Percentiles rank a stretch among this genome's conserved stretches.
Conservation (phyloP, 2,329 filamentous ascomycete species). For the Alternaria brassicicola region DNA sequence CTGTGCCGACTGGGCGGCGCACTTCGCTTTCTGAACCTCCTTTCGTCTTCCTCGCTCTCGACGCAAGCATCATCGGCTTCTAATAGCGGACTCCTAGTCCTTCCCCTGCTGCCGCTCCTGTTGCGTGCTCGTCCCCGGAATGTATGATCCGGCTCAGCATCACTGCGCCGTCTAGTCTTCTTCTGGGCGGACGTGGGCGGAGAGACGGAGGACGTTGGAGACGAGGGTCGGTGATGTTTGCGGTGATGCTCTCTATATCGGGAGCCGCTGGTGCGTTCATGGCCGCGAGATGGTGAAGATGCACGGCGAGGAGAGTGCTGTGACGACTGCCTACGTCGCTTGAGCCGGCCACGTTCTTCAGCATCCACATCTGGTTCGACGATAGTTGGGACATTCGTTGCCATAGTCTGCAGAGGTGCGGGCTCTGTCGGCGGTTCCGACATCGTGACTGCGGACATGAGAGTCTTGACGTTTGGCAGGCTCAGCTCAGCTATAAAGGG, state of each 20-base stretch:
- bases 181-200: conserved; percentile 27
- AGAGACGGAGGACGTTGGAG: conserved; percentile 31
- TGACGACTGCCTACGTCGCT: conserved; percentile 39
- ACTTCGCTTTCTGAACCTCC: conserved; percentile 41
- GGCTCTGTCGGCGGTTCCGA: conserved; percentile 3
- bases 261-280: conserved; percentile 41
- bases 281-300: conserved; percentile 42
- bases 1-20: conserved; percentile 44
- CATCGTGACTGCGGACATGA: conserved; percentile 7
- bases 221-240: conserved; percentile 39
- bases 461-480: background rate
- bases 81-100: conserved; percentile 31
- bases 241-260: conserved; percentile 41
- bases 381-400: conserved; percentile 50
- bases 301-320: conserved; percentile 38
- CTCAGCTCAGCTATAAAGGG: conserved; percentile 16
- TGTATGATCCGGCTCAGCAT: conserved; percentile 45
- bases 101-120: conserved; percentile 27
- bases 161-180: conserved; percentile 41
- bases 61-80: conserved; percentile 30
- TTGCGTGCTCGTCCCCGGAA: conserved; percentile 41
- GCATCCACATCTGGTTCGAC: conserved; percentile 45
- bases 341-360: conserved; percentile 42
- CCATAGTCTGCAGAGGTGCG: conserved; percentile 37
- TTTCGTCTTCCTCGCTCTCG: conserved; percentile 34